These are phyloP conservation scores for Pelargonium myrrhifolium DNA, from an alignment of 441 rosid species.

Conservation along the genomic window DNA sequence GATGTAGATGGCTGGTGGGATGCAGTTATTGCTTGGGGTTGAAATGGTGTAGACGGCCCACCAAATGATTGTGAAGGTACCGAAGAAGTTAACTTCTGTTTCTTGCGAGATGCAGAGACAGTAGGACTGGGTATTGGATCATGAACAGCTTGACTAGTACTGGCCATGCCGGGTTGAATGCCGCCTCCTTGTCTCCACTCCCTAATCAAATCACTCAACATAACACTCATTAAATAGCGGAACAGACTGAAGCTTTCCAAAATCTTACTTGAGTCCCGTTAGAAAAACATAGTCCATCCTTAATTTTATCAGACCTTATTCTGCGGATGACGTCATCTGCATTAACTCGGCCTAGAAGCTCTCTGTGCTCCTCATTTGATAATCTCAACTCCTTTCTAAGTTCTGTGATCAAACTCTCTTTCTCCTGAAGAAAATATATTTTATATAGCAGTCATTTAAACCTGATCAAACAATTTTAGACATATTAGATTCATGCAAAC, in stretches of 20 bases:
- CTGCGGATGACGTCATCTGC: constrained; percentile 75
- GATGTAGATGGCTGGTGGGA: constrained; percentile 80
- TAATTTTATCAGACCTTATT: constrained; percentile 56
- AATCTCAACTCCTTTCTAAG: constrained; percentile 93
- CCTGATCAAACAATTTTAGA: neutral
- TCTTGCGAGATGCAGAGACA: constrained; percentile 88
- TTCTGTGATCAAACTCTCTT: constrained; percentile 92
- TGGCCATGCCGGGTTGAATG: constrained; percentile 58
- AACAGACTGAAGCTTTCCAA: constrained; percentile 16
- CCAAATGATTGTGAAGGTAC: constrained; percentile 74
- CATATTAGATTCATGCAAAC: neutral
- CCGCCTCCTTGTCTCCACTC: constrained; percentile 87
- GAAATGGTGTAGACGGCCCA: constrained; percentile 79
- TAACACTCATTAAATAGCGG: constrained; percentile 19
- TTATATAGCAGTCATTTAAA: constrained; percentile 12
- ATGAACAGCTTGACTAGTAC: constrained; percentile 56
- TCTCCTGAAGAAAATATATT: constrained; percentile 47
- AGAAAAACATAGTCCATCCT: neutral
- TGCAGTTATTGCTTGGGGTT: constrained; percentile 24
- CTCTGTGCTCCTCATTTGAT: constrained; percentile 95
- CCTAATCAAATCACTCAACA: constrained; percentile 39
- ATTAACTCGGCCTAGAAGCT: constrained; percentile 73
- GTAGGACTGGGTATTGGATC: constrained; percentile 79
- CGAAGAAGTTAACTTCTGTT: constrained; percentile 75
- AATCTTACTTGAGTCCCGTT: constrained; percentile 8